A percentile compares a stretch with the other conserved stretches of the same genome.
Evolutionary conservation across 108 stramenopile genomes (phyloP).

Genomic region (Nitzschia sp.): DNA sequence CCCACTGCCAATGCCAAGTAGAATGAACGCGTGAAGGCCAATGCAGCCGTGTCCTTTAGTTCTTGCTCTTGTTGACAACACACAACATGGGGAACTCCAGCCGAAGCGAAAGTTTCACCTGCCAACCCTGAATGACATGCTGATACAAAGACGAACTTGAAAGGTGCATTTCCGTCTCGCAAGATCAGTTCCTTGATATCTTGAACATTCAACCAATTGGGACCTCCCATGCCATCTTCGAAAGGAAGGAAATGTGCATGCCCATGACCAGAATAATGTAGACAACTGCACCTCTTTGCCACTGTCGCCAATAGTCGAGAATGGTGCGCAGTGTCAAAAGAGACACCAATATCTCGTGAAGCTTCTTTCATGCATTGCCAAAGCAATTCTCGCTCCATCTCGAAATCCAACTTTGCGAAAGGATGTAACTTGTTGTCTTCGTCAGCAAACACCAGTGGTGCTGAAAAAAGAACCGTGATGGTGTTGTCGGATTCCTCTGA

Average conservation of each 20-base stretch:
- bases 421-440: slow-evolving; percentile 50
- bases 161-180: slow-evolving; percentile 49
- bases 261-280: slow-evolving; percentile 88
- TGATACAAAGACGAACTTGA: slow-evolving; percentile 93
- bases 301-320: slow-evolving; percentile 62
- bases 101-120: slow-evolving; percentile 86
- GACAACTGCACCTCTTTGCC: slow-evolving; percentile 62
- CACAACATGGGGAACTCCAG: slow-evolving; percentile 94
- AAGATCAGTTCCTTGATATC: slow-evolving; percentile 59
- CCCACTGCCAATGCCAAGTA: slow-evolving; percentile 79
- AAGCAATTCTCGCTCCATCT: slow-evolving; percentile 71
- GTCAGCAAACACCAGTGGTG: slow-evolving; percentile 75
- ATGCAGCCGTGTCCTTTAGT: slow-evolving; percentile 81
- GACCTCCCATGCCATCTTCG: slow-evolving; percentile 81
- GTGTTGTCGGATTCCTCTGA: slow-evolving; percentile 44
- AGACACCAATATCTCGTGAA: slow-evolving; percentile 67
- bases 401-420: slow-evolving; percentile 75
- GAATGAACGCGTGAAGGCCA: slow-evolving; percentile 82
- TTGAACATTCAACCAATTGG: slow-evolving; percentile 68
- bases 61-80: slow-evolving; percentile 82
- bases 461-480: slow-evolving; percentile 79
- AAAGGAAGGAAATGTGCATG: slow-evolving; percentile 71
- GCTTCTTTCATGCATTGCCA: slow-evolving; percentile 83
- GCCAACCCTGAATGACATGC: slow-evolving; percentile 84
- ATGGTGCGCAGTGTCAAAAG: slow-evolving; percentile 77